Evolutionary conservation across 2,329 filamentous ascomycete species (phyloP).

Genomic region (Pestalotiopsis sp.): DNA sequence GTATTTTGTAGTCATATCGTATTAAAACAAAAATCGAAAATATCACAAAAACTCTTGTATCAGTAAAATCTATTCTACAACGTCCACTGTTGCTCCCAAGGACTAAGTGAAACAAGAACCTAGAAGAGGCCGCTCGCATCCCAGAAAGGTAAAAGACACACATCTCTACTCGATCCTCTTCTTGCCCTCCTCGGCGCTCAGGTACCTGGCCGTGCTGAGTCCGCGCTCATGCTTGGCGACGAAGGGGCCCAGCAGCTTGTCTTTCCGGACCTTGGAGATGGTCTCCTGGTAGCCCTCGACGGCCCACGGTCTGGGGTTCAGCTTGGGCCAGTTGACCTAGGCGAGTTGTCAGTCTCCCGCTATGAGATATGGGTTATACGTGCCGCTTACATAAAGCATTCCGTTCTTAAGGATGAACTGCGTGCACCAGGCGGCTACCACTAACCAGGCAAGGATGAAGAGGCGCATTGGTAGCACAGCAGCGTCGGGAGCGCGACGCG

Average conservation of each 20-base stretch:
- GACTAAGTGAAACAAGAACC: background rate
- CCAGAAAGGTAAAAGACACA: background rate
- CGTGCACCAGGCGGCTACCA: constrained; percentile 68
- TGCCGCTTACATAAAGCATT: constrained; percentile 84
- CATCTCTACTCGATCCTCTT: constrained; percentile 82
- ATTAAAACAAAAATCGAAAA: background rate
- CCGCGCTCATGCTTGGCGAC: constrained; percentile 77
- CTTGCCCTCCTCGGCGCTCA: constrained; percentile 94
- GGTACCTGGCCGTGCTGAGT: constrained; percentile 77
- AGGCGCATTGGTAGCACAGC: constrained; percentile 79
- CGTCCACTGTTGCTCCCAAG: background rate
- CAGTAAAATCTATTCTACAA: background rate
- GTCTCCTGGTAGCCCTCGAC: constrained; percentile 88
- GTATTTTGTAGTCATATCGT: background rate
- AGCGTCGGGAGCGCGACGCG: constrained; percentile 69
- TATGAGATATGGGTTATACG: background rate
- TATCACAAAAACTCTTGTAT: background rate
- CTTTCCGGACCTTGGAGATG: constrained; percentile 77
- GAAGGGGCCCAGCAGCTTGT: constrained; percentile 76
- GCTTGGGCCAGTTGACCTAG: constrained; percentile 96
- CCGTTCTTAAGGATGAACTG: constrained; percentile 82
- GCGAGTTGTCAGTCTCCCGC: constrained; percentile 19
- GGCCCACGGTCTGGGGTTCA: constrained; percentile 85
- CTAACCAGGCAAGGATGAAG: constrained; percentile 77
- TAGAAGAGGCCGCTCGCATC: background rate